These are phyloP conservation scores for Amphichorda felina DNA, from an alignment of 2,329 filamentous ascomycete species.

Conservation along the genomic window DNA sequence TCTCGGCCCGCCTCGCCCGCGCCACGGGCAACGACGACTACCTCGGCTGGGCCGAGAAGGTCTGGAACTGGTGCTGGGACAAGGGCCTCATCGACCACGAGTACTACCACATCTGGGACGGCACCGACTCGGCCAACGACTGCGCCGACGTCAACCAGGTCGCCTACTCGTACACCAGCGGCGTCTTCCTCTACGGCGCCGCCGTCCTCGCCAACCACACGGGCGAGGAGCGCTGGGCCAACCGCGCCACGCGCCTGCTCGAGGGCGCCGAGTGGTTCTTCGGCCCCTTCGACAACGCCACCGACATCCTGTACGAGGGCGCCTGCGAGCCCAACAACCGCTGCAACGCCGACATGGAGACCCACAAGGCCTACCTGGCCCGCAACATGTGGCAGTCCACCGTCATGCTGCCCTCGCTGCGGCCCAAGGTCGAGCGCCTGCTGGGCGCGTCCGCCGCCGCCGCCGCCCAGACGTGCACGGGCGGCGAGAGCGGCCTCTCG, in stretches of 20 bases:
- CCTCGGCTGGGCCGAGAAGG: constrained; percentile 38
- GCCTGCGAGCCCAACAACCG: constrained; percentile 47
- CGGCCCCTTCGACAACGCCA: constrained; percentile 34
- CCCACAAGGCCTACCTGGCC: constrained; percentile 57
- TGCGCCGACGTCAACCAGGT: constrained; percentile 39
- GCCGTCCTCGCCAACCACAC: constrained; percentile 46
- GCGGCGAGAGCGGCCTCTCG: constrained; percentile 34
- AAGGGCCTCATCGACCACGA: constrained; percentile 39
- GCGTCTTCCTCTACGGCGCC: constrained; percentile 53
- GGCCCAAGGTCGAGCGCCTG: constrained; percentile 29
- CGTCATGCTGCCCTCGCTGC: constrained; percentile 42
- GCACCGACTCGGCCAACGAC: constrained; percentile 34
- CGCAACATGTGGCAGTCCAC: constrained; percentile 52
- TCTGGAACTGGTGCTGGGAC: constrained; percentile 42
- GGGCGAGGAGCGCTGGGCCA: constrained; percentile 37
- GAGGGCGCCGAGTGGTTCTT: constrained; percentile 42
- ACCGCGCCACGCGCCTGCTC: constrained; percentile 39
- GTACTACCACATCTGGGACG: constrained; percentile 48
- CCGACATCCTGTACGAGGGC: constrained; percentile 52
- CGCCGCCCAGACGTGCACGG: constrained; percentile 44
- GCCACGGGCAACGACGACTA: constrained; percentile 49
- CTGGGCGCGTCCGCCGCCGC: constrained; percentile 41
- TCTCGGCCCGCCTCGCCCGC: constrained; percentile 45
- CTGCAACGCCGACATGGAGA: constrained; percentile 53
- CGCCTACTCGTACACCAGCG: constrained; percentile 47